Evolutionary conservation across 208 protist genomes (phyloP).

Genomic region (Crithidia acanthocephali): DNA sequence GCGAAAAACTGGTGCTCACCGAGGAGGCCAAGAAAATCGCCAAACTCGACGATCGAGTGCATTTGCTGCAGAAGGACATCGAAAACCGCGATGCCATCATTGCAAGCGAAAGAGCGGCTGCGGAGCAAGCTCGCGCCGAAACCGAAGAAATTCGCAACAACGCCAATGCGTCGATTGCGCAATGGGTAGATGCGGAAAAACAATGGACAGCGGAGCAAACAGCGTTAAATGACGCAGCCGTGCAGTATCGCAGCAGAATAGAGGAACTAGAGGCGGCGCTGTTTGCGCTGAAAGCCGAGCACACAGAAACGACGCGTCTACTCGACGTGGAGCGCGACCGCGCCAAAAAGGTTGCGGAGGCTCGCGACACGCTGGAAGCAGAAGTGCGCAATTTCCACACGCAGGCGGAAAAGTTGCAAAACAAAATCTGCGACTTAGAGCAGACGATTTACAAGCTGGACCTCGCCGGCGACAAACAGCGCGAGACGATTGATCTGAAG

Average conservation of each 20-base stretch:
- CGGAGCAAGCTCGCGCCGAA: constrained; percentile 46
- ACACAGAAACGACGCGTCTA: constrained; percentile 32
- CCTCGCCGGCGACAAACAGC: constrained; percentile 64
- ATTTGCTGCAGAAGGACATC: constrained; percentile 68
- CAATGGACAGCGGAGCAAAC: constrained; percentile 77
- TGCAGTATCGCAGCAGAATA: constrained; percentile 22
- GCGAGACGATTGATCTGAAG: constrained; percentile 68
- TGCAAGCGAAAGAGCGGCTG: constrained; percentile 39
- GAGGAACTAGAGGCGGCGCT: constrained; percentile 26
- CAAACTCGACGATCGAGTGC: constrained; percentile 72
- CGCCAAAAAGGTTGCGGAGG: constrained; percentile 29
- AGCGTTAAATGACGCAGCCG: constrained; percentile 48
- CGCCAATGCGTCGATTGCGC: constrained; percentile 69
- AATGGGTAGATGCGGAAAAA: constrained; percentile 76
- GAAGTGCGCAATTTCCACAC: constrained; percentile 46
- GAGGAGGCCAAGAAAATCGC: constrained; percentile 71
- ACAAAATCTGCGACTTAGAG: constrained; percentile 64
- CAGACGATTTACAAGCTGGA: constrained; percentile 76
- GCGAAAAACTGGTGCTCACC: constrained; percentile 59
- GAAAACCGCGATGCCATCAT: constrained; percentile 62
- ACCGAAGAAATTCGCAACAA: constrained; percentile 71
- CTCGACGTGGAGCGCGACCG: constrained; percentile 47
- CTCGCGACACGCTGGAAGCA: constrained; percentile 32
- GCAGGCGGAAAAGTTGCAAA: constrained; percentile 60
- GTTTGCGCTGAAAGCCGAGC: background rate